These are phyloP conservation scores for Apiotrichum gamsii DNA, from an alignment of 1,284 basidiomycete species.

Conservation along the genomic window DNA sequence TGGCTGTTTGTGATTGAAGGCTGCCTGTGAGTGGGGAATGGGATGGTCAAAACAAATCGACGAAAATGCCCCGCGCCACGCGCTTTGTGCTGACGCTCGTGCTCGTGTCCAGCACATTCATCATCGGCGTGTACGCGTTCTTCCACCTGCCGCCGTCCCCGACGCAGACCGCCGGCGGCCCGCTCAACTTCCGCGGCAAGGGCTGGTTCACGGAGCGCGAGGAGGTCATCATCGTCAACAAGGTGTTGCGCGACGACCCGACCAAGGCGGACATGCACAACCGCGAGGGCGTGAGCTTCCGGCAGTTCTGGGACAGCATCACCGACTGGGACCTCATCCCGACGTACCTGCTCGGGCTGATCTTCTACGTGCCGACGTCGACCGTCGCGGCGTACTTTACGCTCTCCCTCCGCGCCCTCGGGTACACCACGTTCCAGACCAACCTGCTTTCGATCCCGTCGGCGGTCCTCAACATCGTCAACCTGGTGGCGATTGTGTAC, in stretches of 20 bases:
- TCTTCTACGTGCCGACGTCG: conserved; percentile 16
- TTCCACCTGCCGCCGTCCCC: conserved; percentile 43
- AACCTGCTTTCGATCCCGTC: conserved; percentile 44
- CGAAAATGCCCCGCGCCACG: too few relatives aligned
- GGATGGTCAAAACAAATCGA: too few relatives aligned
- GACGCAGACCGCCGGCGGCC: conserved; percentile 32
- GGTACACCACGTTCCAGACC: conserved; percentile 43
- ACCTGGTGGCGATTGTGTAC: conserved; percentile 31
- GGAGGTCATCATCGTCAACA: conserved; percentile 49
- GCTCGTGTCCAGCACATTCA: too few relatives aligned
- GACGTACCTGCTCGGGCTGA: conserved; percentile 40
- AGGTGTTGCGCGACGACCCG: conserved; percentile 48
- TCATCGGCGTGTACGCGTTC: conserved; percentile 36
- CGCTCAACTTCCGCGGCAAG: conserved; percentile 19
- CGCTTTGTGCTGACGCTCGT: too few relatives aligned
- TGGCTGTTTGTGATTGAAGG: conserved; percentile 41
- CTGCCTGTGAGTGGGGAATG: too few relatives aligned
- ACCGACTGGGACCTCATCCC: conserved; percentile 48
- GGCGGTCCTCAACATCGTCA: conserved; percentile 35
- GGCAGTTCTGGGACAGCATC: conserved; percentile 29
- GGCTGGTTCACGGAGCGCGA: conserved; percentile 49
- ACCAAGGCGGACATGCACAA: conserved; percentile 48
- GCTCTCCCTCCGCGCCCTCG: conserved; percentile 15
- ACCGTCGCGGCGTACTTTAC: conserved; percentile 37
- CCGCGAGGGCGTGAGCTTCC: conserved; percentile 40